phyloP scores from a whole-genome alignment of 495 filamentous ascomycete genomes.

The Pyrenula massariospora region DNA sequence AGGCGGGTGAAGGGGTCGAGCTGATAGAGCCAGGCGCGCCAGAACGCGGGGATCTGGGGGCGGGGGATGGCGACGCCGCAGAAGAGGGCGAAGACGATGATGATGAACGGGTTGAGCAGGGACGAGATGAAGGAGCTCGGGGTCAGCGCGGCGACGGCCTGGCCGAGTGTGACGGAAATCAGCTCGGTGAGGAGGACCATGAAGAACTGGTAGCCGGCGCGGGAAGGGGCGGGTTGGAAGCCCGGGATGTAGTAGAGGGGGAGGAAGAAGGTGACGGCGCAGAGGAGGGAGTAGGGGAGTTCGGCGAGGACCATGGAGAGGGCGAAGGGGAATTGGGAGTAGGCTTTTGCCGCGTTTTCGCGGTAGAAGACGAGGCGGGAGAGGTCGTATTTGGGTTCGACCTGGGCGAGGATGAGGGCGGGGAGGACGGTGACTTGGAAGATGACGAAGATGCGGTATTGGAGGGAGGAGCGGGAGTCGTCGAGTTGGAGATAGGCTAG shows the following conservation, averaged over 20 bases:
- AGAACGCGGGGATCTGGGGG: conserved; percentile 64
- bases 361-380: conserved; percentile 69
- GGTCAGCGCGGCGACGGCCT: conserved; percentile 56
- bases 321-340: conserved; percentile 61
- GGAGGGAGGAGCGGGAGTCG: conserved; percentile 53
- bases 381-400: conserved; percentile 66
- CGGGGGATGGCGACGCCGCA: conserved; percentile 73
- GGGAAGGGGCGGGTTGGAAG: conserved; percentile 36
- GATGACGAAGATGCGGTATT: conserved; percentile 73
- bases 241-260: conserved; percentile 66
- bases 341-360: conserved; percentile 67
- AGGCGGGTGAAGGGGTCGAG: conserved; percentile 78
- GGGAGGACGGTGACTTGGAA: conserved; percentile 73
- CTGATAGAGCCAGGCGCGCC: conserved; percentile 69
- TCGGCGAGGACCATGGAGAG: conserved; percentile 62
- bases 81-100: conserved; percentile 71
- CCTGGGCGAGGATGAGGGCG: conserved; percentile 63
- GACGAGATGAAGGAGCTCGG: conserved; percentile 60
- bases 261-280: conserved; percentile 62
- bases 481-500: conserved; percentile 61
- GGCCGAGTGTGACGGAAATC: conserved; percentile 63
- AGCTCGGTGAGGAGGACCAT: conserved; percentile 68
- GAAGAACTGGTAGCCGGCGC: conserved; percentile 73
- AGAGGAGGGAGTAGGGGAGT: conserved; percentile 64
- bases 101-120: conserved; percentile 65